phyloP scores from a whole-genome alignment of 768 basidiomycete species.

The Naematelia aurantialba region DNA sequence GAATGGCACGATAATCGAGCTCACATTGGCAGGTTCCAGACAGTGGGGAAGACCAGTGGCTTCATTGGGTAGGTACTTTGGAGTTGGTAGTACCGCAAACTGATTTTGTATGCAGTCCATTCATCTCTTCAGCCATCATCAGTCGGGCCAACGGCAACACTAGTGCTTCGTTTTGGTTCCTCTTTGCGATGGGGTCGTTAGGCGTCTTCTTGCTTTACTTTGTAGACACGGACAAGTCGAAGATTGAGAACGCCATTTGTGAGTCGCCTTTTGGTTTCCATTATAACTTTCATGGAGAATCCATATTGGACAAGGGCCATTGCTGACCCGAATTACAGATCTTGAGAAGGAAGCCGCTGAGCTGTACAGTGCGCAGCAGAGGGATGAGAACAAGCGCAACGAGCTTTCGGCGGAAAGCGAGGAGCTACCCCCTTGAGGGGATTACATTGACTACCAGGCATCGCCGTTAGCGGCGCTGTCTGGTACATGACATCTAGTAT shows the following conservation, averaged over 20 bases:
- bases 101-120: slow-evolving; percentile 4
- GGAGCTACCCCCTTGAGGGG: no score
- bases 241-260: slow-evolving; percentile 24
- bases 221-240: slow-evolving; percentile 16
- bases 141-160: slow-evolving; percentile 14
- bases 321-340: slow-evolving; percentile 1
- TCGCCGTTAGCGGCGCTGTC: no score
- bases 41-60: slow-evolving; percentile 14
- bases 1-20: no score
- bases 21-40: no score
- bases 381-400: not conserved
- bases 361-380: slow-evolving; percentile 9
- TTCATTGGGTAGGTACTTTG: slow-evolving; percentile 11
- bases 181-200: slow-evolving; percentile 11
- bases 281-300: not conserved
- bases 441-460: no score
- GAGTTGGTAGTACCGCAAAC: slow-evolving; percentile 2
- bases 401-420: not conserved
- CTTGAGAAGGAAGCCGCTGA: slow-evolving; percentile 12
- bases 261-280: slow-evolving; percentile 8
- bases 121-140: slow-evolving; percentile 22
- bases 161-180: slow-evolving; percentile 16
- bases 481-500: no score
- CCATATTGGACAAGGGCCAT: not conserved
- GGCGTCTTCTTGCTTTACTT: slow-evolving; percentile 10